Conservation (phyloP, 306 rosid species). For the Quercus dentata region DNA sequence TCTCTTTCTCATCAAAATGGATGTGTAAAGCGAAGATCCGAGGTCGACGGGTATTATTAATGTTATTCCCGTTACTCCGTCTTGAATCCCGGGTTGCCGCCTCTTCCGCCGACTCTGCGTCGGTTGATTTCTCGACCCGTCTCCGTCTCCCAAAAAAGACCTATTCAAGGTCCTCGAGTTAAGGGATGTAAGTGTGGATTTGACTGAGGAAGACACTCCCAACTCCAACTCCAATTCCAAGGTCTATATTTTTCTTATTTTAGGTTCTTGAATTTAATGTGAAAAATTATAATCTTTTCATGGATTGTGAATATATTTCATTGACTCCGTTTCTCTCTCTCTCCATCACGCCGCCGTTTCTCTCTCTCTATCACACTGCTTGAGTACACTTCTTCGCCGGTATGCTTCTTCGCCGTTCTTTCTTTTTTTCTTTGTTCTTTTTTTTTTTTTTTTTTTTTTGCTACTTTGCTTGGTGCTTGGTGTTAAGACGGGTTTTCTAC, state of each 20-base stretch:
- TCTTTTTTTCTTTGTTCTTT: too few species aligned
- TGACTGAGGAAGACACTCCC: constrained; percentile 21
- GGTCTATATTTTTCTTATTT: constrained; percentile 16
- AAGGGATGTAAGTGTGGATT: neutral
- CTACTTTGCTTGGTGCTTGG: too few species aligned
- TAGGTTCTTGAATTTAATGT: neutral
- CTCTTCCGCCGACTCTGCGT: neutral
- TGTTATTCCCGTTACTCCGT: too few species aligned
- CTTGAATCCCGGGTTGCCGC: neutral
- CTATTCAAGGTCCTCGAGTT: constrained; percentile 14
- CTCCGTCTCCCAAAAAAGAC: constrained; percentile 6
- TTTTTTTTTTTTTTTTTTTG: too few species aligned
- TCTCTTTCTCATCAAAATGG: too few species aligned
- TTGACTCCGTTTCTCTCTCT: too few species aligned
- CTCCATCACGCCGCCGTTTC: too few species aligned
- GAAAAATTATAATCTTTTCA: neutral
- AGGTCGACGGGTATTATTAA: neutral
- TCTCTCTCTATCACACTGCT: too few species aligned
- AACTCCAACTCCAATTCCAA: constrained; percentile 20
- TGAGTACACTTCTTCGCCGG: too few species aligned
- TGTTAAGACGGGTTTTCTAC: too few species aligned
- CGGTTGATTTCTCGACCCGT: neutral
- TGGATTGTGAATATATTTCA: neutral
- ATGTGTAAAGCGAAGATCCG: neutral
- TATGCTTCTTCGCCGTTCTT: too few species aligned